Evolutionary conservation across 2,329 filamentous ascomycete genomes (phyloP).

Genomic region (Seiridium unicorne): DNA sequence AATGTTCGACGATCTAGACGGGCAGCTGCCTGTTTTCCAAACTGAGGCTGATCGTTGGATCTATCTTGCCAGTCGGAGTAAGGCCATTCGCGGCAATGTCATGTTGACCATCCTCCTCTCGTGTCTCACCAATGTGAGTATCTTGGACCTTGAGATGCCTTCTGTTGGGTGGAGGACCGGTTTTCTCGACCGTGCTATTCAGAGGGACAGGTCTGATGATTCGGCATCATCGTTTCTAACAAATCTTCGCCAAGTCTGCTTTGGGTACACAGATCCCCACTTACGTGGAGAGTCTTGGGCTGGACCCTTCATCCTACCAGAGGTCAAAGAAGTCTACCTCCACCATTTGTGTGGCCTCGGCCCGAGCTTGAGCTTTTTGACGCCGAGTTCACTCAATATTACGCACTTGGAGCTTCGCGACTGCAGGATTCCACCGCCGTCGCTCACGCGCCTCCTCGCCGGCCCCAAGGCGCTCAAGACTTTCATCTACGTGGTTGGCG

Average conservation of each 20-base stretch:
- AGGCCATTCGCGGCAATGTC: constrained; percentile 1
- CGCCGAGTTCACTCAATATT: not conserved
- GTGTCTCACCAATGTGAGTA: constrained; percentile 1
- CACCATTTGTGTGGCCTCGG: constrained; percentile 2
- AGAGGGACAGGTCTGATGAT: not conserved
- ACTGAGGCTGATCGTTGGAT: not conserved
- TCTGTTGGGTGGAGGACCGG: not conserved
- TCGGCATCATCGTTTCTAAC: not conserved
- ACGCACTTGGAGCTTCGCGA: constrained; percentile 10
- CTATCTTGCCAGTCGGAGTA: not conserved
- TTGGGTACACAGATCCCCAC: constrained; percentile 4
- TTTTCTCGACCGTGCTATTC: constrained; percentile 3
- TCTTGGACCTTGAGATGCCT: constrained; percentile 8
- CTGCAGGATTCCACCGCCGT: constrained; percentile 8
- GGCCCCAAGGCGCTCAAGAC: constrained; percentile 5
- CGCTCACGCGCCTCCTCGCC: not conserved
- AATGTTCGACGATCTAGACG: not conserved
- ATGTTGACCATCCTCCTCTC: constrained; percentile 7
- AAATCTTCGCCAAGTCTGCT: constrained; percentile 5
- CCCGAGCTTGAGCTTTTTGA: not conserved
- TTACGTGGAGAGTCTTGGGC: not conserved
- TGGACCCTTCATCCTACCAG: constrained; percentile 2
- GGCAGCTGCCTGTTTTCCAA: not conserved
- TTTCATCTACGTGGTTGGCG: constrained; percentile 11
- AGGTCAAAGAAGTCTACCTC: constrained; percentile 2